Conservation (phyloP, 176 grass and related monocot genomes). For the Triticum urartu region DNA sequence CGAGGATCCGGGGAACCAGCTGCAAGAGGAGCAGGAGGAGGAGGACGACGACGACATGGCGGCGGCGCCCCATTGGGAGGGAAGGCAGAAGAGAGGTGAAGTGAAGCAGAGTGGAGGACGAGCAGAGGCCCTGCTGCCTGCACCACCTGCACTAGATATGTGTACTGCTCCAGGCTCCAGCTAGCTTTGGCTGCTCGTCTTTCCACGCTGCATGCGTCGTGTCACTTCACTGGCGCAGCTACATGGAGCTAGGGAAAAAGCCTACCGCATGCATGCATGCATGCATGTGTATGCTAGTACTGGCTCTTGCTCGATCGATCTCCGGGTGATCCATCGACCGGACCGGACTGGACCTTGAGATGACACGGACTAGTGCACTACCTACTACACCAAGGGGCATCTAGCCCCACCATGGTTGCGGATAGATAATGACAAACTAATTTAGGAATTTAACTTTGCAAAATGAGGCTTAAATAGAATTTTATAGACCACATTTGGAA, state of each 20-base stretch:
- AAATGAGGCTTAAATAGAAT: no score
- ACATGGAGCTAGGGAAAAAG: not conserved
- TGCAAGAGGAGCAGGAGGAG: not conserved
- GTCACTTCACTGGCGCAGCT: not conserved
- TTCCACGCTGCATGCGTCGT: not conserved
- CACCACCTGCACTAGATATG: not conserved
- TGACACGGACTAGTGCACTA: not conserved
- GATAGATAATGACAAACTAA: no score
- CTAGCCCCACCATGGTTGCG: not conserved
- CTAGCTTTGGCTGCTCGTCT: not conserved
- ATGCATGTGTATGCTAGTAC: not conserved
- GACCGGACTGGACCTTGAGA: not conserved
- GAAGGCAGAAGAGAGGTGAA: not conserved
- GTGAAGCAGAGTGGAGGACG: not conserved
- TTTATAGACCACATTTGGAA: no score
- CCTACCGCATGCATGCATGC: not conserved
- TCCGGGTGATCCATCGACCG: not conserved
- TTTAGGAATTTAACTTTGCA: no score
- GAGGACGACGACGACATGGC: not conserved
- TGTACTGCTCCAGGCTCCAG: not conserved
- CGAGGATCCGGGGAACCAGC: not conserved
- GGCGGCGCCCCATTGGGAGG: not conserved
- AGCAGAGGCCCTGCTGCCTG: no score
- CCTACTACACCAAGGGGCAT: not conserved
- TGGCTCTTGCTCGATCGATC: not conserved